A percentile compares a stretch with the other conserved stretches of the same genome.
phyloP scores from a whole-genome alignment of 495 filamentous ascomycete species.

The Penicillium dipodomyicola region DNA sequence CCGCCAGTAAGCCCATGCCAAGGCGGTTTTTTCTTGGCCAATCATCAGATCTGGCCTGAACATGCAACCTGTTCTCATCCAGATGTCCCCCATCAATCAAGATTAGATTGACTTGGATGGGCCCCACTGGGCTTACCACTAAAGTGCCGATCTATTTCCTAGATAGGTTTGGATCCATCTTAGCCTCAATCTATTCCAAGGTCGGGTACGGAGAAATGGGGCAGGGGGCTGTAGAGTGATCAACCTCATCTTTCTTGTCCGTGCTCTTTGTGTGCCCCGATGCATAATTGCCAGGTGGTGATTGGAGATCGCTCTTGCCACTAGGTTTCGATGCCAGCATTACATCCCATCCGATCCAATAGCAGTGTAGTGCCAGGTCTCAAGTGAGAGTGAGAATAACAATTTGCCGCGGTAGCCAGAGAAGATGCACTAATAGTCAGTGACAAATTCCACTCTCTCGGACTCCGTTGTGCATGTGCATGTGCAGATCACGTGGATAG shows the following conservation, averaged over 20 bases:
- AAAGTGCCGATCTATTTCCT: neutral
- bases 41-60: neutral
- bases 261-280: neutral
- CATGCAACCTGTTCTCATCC: neutral
- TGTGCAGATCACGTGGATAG: neutral
- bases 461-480: neutral
- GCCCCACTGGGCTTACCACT: neutral
- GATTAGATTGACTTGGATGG: constrained; percentile 2
- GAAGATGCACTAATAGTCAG: neutral
- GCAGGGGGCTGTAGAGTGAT: neutral
- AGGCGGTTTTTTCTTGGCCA: neutral
- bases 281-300: neutral
- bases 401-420: constrained; percentile 2
- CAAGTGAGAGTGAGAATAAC: neutral
- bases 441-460: neutral
- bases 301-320: neutral
- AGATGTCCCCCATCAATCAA: neutral
- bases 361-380: neutral
- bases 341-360: neutral
- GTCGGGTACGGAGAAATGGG: neutral
- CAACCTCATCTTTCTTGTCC: neutral
- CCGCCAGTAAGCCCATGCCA: neutral
- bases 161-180: neutral
- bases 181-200: neutral
- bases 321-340: neutral